These are phyloP conservation scores for Iris pallida DNA, from an alignment of 116 monocot genomes.

Conservation along the genomic window DNA sequence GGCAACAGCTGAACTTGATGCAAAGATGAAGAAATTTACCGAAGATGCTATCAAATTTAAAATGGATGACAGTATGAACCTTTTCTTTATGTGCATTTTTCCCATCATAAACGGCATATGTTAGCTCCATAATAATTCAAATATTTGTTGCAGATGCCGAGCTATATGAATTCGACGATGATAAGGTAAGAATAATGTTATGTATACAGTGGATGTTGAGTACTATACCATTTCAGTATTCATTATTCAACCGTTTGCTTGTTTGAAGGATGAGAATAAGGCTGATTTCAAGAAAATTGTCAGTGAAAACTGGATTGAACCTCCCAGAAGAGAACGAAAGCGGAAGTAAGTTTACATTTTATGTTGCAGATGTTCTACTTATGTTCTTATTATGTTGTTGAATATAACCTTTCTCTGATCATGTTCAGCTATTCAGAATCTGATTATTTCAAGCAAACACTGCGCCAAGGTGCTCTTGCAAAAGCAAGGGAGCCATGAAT, in stretches of 20 bases:
- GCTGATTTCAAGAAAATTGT: constrained; percentile 91
- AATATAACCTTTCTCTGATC: not conserved
- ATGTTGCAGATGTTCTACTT: not conserved
- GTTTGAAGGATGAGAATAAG: constrained; percentile 66
- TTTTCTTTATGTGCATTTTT: not conserved
- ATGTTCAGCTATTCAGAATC: constrained; percentile 80
- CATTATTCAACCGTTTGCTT: constrained; percentile 10
- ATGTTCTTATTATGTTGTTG: constrained; percentile 9
- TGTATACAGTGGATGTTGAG: not conserved
- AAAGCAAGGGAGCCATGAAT: constrained; percentile 84
- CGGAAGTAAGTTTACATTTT: constrained; percentile 65
- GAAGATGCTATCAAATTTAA: constrained; percentile 99
- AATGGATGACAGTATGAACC: constrained; percentile 92
- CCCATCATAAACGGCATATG: not conserved
- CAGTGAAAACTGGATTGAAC: constrained; percentile 91
- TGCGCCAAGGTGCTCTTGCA: constrained; percentile 73
- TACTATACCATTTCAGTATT: constrained; percentile 2
- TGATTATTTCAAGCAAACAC: constrained; percentile 92
- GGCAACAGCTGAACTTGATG: constrained; percentile 97
- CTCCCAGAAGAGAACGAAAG: constrained; percentile 86
- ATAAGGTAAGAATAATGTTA: constrained; percentile 51
- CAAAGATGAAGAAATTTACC: constrained; percentile 97
- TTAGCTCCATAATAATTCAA: not conserved
- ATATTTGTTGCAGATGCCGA: constrained; percentile 73
- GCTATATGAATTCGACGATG: constrained; percentile 89